These are phyloP conservation scores for Hemileccinum rubropunctum DNA, from an alignment of 768 basidiomycete genomes.

Conservation along the genomic window DNA sequence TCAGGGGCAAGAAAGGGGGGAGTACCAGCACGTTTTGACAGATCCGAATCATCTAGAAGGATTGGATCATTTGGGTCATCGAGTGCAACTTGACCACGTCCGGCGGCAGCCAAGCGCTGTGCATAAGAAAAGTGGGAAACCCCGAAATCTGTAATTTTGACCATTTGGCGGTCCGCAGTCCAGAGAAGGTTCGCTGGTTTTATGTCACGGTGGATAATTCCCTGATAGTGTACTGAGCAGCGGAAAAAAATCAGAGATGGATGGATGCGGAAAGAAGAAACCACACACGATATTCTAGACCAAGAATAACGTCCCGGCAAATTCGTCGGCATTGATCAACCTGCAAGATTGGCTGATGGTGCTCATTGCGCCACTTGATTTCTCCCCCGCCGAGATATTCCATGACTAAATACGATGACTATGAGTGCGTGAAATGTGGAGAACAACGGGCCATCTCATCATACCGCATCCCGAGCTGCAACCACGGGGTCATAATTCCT, in stretches of 20 bases:
- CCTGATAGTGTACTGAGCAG: constrained; percentile 84
- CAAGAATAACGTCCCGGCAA: constrained; percentile 89
- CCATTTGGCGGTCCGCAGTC: constrained; percentile 78
- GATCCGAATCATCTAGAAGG: constrained; percentile 78
- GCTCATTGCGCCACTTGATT: constrained; percentile 77
- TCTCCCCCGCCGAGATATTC: constrained; percentile 96
- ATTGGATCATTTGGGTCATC: constrained; percentile 57
- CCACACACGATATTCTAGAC: constrained; percentile 89
- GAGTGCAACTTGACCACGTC: constrained; percentile 33
- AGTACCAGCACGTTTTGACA: constrained; percentile 90
- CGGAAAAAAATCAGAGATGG: constrained; percentile 2
- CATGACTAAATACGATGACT: constrained; percentile 59
- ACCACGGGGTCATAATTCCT: constrained; percentile 33
- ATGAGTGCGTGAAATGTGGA: constrained; percentile 20
- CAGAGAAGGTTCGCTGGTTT: constrained; percentile 97
- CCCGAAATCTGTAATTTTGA: constrained; percentile 98
- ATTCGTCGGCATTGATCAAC: constrained; percentile 84
- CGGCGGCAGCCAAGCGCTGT: constrained; percentile 69
- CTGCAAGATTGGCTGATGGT: constrained; percentile 70
- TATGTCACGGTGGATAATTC: constrained; percentile 99
- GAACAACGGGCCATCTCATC: constrained; percentile 22
- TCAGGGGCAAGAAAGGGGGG: constrained; percentile 97
- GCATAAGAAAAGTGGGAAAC: constrained; percentile 96
- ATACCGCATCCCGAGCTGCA: constrained; percentile 30
- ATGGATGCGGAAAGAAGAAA: constrained; percentile 5